These are phyloP conservation scores for Hansenula sp. DNA, from an alignment of 1,139 yeast species.

Conservation along the genomic window DNA sequence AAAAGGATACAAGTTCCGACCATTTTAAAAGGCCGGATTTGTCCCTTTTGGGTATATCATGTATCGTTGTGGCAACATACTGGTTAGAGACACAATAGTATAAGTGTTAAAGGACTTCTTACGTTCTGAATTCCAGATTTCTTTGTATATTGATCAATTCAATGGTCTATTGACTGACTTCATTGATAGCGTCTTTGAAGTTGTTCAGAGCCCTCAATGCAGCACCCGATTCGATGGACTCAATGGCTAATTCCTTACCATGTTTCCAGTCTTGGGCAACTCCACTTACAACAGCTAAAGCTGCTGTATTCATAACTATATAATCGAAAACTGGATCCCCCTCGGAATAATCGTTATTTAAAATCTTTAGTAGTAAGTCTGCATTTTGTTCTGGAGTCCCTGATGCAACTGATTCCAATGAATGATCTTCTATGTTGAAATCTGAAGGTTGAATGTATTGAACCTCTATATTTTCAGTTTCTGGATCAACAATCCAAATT, in stretches of 20 bases:
- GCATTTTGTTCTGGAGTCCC: conserved; percentile 92
- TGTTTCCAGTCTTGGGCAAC: conserved; percentile 60
- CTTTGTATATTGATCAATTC: neutral
- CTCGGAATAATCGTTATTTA: conserved; percentile 42
- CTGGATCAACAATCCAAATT: conserved; percentile 69
- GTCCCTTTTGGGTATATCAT: neutral
- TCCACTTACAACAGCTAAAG: conserved; percentile 78
- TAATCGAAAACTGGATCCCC: conserved; percentile 77
- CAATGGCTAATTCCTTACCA: conserved; percentile 73
- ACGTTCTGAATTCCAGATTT: neutral
- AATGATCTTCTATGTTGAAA: conserved; percentile 78
- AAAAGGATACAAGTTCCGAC: neutral
- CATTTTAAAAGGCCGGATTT: neutral
- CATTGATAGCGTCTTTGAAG: conserved; percentile 45
- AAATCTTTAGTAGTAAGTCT: conserved; percentile 45
- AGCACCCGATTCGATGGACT: conserved; percentile 59
- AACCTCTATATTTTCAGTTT: conserved; percentile 32
- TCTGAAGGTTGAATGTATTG: conserved; percentile 55
- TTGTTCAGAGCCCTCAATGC: conserved; percentile 57
- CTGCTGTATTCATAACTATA: conserved; percentile 82
- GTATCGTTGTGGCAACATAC: neutral
- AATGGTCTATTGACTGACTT: neutral
- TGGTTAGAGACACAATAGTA: too few species aligned
- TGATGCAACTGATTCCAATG: conserved; percentile 62
- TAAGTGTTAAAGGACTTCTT: too few species aligned